These are phyloP conservation scores for Paecilomyces niveus DNA, from an alignment of 2,329 filamentous ascomycete species.

Conservation along the genomic window DNA sequence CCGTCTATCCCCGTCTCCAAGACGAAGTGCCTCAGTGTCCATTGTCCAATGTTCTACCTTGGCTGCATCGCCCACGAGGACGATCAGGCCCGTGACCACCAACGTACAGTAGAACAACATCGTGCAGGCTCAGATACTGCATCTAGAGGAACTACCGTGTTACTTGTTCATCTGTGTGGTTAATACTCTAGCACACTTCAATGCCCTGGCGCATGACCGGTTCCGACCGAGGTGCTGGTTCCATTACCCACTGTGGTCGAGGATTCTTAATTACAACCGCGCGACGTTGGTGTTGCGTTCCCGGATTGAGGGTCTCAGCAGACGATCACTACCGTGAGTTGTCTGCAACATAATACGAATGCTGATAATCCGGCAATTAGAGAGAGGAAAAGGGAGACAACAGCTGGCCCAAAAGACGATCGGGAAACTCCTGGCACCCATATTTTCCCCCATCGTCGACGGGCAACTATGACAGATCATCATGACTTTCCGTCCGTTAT, in stretches of 20 bases:
- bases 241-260: neutral
- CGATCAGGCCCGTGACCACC: neutral
- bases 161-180: neutral
- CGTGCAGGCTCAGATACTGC: neutral
- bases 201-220: neutral
- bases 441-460: no score
- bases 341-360: neutral
- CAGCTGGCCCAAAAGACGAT: neutral
- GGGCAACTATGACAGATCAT: neutral
- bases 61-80: neutral
- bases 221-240: neutral
- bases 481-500: neutral
- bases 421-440: no score
- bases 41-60: neutral
- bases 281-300: neutral
- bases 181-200: neutral
- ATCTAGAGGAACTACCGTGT: neutral
- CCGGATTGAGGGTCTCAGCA: neutral
- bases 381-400: neutral
- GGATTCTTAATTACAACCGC: neutral
- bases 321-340: neutral
- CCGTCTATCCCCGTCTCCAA: neutral
- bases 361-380: neutral
- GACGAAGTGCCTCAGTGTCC: neutral
- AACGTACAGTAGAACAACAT: neutral